These are phyloP conservation scores for Aegilops speltoides DNA, from an alignment of 176 grass and related monocot genomes.

Conservation along the genomic window DNA sequence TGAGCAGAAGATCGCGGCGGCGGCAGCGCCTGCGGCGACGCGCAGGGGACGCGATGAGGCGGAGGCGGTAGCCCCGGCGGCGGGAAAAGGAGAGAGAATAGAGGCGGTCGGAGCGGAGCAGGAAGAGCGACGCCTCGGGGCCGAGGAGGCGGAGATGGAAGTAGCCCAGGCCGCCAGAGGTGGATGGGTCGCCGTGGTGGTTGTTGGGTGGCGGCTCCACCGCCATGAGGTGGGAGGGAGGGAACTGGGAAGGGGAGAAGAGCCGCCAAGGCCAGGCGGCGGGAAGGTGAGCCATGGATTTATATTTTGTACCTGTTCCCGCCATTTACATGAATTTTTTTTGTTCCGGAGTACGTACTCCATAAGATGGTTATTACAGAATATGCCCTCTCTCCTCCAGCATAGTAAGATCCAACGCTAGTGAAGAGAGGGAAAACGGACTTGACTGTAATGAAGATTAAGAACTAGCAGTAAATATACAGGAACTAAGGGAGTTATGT, in stretches of 20 bases:
- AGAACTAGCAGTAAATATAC: background rate
- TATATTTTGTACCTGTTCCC: conserved; percentile 20
- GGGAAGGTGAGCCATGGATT: conserved; percentile 1
- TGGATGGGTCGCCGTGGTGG: background rate
- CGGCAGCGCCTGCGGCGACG: conserved; percentile 9
- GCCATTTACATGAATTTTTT: background rate
- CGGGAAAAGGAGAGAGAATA: conserved; percentile 51
- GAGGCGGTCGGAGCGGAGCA: conserved; percentile 54
- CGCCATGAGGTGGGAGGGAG: conserved; percentile 11
- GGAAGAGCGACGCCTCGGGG: conserved; percentile 23
- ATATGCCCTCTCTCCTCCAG: background rate
- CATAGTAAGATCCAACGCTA: background rate
- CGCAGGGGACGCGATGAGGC: conserved; percentile 24
- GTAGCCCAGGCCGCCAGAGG: conserved; percentile 39
- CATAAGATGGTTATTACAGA: background rate
- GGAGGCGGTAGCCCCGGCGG: conserved; percentile 27
- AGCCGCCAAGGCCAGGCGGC: background rate
- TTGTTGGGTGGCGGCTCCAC: background rate
- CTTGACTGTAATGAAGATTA: background rate
- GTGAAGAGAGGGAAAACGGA: background rate
- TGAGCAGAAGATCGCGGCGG: conserved; percentile 48
- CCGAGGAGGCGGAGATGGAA: conserved; percentile 52
- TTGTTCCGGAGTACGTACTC: background rate
- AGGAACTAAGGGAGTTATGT: background rate
- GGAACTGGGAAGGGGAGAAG: background rate